A percentile compares a stretch with the other conserved stretches of the same genome.
Evolutionary conservation across 1,284 basidiomycete genomes (phyloP).

Genomic region (Kwoniella shivajii): DNA sequence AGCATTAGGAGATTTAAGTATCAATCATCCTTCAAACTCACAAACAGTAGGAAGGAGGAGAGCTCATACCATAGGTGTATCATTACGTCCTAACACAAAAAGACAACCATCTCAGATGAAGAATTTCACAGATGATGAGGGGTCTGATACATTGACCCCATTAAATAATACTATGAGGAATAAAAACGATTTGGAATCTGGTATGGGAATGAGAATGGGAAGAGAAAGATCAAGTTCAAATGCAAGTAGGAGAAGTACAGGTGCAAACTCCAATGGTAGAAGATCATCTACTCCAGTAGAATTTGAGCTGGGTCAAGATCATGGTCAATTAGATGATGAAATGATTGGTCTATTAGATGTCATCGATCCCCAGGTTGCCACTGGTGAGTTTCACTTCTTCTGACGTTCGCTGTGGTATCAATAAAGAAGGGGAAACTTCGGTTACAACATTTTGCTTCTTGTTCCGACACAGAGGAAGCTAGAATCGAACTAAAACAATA

Average conservation of each 20-base stretch:
- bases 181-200: slow-evolving; percentile 2
- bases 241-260: not conserved
- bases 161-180: not conserved
- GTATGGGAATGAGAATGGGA: not conserved
- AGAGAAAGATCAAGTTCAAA: slow-evolving; percentile 5
- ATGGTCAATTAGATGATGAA: slow-evolving; percentile 39
- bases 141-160: slow-evolving; percentile 3
- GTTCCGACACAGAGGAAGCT: not conserved
- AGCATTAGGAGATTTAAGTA: slow-evolving; percentile 4
- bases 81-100: not conserved
- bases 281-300: slow-evolving; percentile 14
- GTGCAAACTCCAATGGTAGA: not conserved
- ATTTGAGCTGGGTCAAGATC: slow-evolving; percentile 13
- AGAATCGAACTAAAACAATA: too few relatives aligned
- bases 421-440: not conserved
- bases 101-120: not conserved
- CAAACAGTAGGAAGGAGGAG: slow-evolving; percentile 1
- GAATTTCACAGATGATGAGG: not conserved
- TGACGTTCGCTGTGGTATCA: not conserved
- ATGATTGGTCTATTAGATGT: slow-evolving; percentile 47
- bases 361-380: slow-evolving; percentile 47
- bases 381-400: slow-evolving; percentile 31
- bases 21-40: not conserved
- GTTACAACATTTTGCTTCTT: not conserved
- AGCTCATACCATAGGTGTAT: slow-evolving; percentile 16